A percentile compares a stretch with the other conserved stretches of the same genome.
These are phyloP conservation scores for Aspergillus haitiensis DNA, from an alignment of 495 filamentous ascomycete species.

Conservation along the genomic window DNA sequence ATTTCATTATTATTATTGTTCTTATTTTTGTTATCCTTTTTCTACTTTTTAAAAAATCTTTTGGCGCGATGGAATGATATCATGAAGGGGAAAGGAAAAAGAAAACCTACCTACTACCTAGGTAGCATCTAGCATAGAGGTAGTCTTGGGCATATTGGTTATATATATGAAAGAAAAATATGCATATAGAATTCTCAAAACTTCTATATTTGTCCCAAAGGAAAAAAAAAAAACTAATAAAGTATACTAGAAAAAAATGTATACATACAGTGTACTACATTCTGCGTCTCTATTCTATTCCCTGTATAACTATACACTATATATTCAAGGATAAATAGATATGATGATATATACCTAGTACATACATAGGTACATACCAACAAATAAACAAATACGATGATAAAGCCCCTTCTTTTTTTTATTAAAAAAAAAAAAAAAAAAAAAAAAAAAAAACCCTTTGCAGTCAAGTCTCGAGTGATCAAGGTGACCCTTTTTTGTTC, in stretches of 20 bases:
- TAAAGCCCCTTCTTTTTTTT: not conserved
- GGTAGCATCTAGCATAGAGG: too few relatives aligned
- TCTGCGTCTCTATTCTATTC: too few relatives aligned
- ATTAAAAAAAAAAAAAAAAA: not conserved
- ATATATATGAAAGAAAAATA: not conserved
- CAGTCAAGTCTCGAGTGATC: not conserved
- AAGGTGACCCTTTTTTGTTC: not conserved
- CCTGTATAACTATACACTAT: too few relatives aligned
- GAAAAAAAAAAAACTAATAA: too few relatives aligned
- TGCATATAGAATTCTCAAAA: not conserved
- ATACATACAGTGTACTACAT: too few relatives aligned
- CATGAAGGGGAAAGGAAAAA: not conserved
- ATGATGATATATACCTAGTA: too few relatives aligned
- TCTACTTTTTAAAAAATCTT: not conserved
- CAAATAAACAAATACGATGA: too few relatives aligned
- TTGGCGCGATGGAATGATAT: not conserved
- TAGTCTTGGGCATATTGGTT: not conserved
- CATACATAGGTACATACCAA: too few relatives aligned
- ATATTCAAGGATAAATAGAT: too few relatives aligned
- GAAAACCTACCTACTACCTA: not conserved
- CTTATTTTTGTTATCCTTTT: constrained; percentile 2
- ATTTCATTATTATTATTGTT: not conserved
- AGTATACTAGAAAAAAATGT: not conserved
- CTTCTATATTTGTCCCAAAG: too few relatives aligned
- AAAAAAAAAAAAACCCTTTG: not conserved